Evolutionary conservation across 2,329 filamentous ascomycete genomes (phyloP), one percentile per base, ranked within the genome.

Genomic region (Ilyonectria sp.): DNA sequence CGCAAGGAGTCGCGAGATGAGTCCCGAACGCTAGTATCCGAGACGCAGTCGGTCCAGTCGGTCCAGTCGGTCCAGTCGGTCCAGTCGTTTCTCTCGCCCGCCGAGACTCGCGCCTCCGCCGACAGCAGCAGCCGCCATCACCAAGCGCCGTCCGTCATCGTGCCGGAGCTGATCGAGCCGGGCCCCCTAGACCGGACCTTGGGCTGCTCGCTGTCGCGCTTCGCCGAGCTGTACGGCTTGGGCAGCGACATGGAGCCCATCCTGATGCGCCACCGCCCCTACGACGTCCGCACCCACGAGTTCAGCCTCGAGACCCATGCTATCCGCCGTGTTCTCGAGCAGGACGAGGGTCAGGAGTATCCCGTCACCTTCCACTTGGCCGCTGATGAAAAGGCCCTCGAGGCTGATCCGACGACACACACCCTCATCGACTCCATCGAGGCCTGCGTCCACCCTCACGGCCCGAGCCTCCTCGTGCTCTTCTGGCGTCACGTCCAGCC

Each of bases 401-500:
- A 76, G 10, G 69, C 70, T 6, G 76, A 77, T 37, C 69, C 71
- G 13, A 71, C 68, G 17, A 71, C 68, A 10, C 67, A 73, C 60
- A 50, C 66, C n/a, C 72, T 74, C 21, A 72, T 71, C 1, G 75
- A 82, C 65, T 84, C 86, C 40, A 85, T 92, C 66, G 89, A 92
- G 78, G 81, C 83, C 44, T 83, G 88, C 62, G 86, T 92, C 21
- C 83, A 84, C 26, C 86, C 88, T 11, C 86, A 91, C 75, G 90
- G 90, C 6, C 84, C 85, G 55, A 84, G 85, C 46, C 80, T 92
- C 58, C 84, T 92, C 64, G 86, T 89, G 69, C 82, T 91, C 35
- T 92, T 90, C 79, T 91, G 90, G 77, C 79, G 84, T n/a, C 84
- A 86, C 50, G 83, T 88, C 10, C 86, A 88, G 65, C 86, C 86